Evolutionary conservation across 2,329 filamentous ascomycete species (phyloP), one percentile per base, ranked within the genome.

Genomic region (Akanthomyces uredinophilus): DNA sequence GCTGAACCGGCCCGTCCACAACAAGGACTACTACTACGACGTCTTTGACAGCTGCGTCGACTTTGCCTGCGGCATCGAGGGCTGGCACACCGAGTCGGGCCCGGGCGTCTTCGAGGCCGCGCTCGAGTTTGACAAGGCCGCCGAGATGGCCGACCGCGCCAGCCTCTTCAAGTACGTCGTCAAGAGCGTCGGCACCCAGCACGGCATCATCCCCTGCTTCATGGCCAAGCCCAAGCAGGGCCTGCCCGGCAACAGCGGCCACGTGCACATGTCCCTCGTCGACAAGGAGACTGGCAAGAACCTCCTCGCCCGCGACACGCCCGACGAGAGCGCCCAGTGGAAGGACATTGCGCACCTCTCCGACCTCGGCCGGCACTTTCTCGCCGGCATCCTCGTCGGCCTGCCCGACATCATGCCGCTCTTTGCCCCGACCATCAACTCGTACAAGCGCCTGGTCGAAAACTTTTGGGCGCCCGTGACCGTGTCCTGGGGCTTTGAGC

Each of bases 401-500:
- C 83, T 99, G 4, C 92, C 95, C 2, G 92, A 97, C 71, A 86
- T 98, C 67, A 99, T 99, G 95, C 95, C 95, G 1, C 81, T 98
- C 63, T 81, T 99, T 14, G 95, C 94, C 1, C 95, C 95, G 0
- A 99, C 92, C 1, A 85, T 99, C 71, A 99, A 99, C 82, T 96
- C 91, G 65, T 99, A 99, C 82, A 99, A 99, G 78, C 88, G 95
- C 4, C 83, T 99, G 0, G 95, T 99, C 2, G 95, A 99, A 79
- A 98, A 98, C 78, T 98, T 97, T 77, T 99, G 95, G 95, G 95
- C 95, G 0, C 95, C 95, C 0, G 95, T 99, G 6, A 97, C 94
- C 0, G 95, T 98, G 0, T 96, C 92, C 0, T 99, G 95, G 95
- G 95, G 95, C 1, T 79, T 97, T 5, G 95, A 98, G 76, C 94